Evolutionary conservation across 495 filamentous ascomycete genomes (phyloP).

Genomic region (Hypoxylon lenormandii): DNA sequence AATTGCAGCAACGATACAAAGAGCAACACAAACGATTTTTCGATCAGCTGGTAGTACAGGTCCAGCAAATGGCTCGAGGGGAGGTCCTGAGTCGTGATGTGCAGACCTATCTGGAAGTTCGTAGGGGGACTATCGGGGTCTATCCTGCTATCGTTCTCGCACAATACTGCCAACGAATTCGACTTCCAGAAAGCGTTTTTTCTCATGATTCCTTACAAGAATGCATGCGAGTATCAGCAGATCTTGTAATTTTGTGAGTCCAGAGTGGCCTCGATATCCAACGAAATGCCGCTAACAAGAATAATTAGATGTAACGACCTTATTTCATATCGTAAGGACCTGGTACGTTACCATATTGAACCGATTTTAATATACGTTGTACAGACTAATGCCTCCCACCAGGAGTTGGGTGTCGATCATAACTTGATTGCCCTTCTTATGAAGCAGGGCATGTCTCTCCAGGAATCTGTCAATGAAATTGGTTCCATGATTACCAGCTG

Average conservation of each 20-base stretch:
- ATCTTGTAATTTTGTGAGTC: conserved; percentile 21
- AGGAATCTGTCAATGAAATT: conserved; percentile 18
- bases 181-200: conserved; percentile 14
- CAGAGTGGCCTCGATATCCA: background rate
- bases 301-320: conserved; percentile 7
- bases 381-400: background rate
- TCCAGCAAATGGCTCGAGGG: conserved; percentile 6
- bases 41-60: conserved; percentile 19
- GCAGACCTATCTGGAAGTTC: conserved; percentile 6
- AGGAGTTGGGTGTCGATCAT: conserved; percentile 17
- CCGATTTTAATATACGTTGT: background rate
- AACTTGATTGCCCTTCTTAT: conserved; percentile 11
- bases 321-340: conserved; percentile 16
- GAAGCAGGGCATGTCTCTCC: conserved; percentile 7
- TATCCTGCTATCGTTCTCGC: background rate
- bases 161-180: background rate
- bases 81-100: conserved; percentile 17
- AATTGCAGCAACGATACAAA: conserved; percentile 19
- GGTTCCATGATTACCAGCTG: conserved; percentile 19
- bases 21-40: conserved; percentile 12
- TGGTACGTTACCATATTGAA: background rate
- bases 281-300: background rate
- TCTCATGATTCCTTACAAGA: conserved; percentile 16
- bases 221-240: conserved; percentile 20
- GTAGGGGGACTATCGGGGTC: conserved; percentile 9